Base-by-base conservation (phyloP, 441 rosid genomes). In the Rhodomyrtus psidioides region DNA sequence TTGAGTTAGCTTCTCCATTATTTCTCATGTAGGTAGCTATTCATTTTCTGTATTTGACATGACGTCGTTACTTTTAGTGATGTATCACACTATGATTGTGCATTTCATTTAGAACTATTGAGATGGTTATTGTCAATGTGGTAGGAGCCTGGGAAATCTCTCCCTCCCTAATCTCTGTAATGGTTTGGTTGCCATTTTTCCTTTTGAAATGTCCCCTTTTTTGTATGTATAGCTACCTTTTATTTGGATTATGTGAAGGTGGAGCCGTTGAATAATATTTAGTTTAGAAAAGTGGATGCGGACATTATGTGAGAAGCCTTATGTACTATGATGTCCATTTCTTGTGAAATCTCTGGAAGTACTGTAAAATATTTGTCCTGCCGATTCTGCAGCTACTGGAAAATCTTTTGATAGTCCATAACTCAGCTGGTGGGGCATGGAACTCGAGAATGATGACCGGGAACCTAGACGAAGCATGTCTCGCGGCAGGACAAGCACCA, bases 401-500 rank as follows among this genome's bases (percentile, higher is more conserved):
- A 34, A 70, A 70, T 70, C 26, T 34, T 70, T 70, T 70, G 79
- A 70, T 70, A 70, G n/a, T 39, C 7, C 49, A 10, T 21, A 0
- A 49, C 79, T 21, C 79, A 34, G 88, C 65, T 30, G 87, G 84
- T 83, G 83, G 53, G 85, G 56, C 65, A 95, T 96, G 99, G 99
- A 92, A 88, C 81, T 46, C n/a, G 86, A 59, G 82, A 84, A 82
- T 39, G 59, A 55, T 81, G 83, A 81, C 34, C 17, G 57, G 74
- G 91, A 90, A 84, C 58, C 85, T 14, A 83, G 89, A 34, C 87
- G n/a, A 62, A 86, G 86, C 79, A 92, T 85, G 85, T 90, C 93
- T 57, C 87, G 90, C 81, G 88, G 93, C 76, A 82, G 90, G 86
- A 89, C 89, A 87, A 92, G 91, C 88, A 93, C 93, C 84, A 34